Conservation (phyloP, 768 basidiomycete genomes). For the Sporobolomyces roseus region DNA sequence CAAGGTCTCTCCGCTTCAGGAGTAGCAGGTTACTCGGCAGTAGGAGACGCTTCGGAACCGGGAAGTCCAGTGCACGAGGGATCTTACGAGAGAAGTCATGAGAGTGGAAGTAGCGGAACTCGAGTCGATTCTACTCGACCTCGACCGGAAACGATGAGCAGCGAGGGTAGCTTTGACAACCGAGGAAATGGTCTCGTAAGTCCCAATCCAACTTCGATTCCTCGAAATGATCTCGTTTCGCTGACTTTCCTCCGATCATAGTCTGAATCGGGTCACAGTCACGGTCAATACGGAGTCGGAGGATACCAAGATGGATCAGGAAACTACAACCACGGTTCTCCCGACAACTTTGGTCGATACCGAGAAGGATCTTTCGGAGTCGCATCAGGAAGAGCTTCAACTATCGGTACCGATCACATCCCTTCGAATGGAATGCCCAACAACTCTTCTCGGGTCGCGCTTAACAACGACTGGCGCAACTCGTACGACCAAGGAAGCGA, state of each 20-base stretch:
- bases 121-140: conserved; percentile 32
- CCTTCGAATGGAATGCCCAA: conserved; percentile 38
- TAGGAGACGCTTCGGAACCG: conserved; percentile 37
- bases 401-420: conserved; percentile 45
- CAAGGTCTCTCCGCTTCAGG: conserved; percentile 39
- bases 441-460: conserved; percentile 46
- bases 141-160: conserved; percentile 41
- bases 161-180: conserved; percentile 36
- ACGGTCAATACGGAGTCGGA: conserved; percentile 27
- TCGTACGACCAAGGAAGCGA: conserved; percentile 44
- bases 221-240: background rate
- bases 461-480: conserved; percentile 46
- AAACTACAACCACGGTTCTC: conserved; percentile 34
- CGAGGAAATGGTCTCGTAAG: conserved; percentile 14
- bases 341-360: conserved; percentile 34
- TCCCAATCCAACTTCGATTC: background rate
- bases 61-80: conserved; percentile 33
- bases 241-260: too few relatives aligned
- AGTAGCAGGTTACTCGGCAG: conserved; percentile 38
- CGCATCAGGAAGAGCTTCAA: conserved; percentile 43
- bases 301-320: conserved; percentile 15
- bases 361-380: conserved; percentile 41
- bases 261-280: conserved; percentile 40
- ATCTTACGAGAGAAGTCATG: conserved; percentile 41
- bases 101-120: conserved; percentile 38